phyloP scores from a whole-genome alignment of 352 stramenopile species.

The Aphanomyces stellatus region DNA sequence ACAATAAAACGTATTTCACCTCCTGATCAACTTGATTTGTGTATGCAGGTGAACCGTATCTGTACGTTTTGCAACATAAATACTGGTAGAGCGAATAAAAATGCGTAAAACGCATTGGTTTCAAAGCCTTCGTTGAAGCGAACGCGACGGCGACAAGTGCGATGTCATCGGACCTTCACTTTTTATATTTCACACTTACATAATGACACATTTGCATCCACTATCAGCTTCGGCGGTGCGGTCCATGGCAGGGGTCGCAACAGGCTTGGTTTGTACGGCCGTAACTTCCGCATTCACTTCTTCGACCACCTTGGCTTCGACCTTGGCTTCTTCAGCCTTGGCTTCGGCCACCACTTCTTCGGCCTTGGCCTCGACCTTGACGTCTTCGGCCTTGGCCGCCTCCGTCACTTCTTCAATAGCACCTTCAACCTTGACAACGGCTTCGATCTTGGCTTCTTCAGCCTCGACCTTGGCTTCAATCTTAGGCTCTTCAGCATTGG shows the following conservation, averaged over 20 bases:
- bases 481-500: not conserved
- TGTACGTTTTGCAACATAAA: too few species aligned
- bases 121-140: too few species aligned
- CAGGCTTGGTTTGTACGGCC: not conserved
- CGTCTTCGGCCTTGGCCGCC: not conserved
- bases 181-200: too few species aligned
- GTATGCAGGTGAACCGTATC: too few species aligned
- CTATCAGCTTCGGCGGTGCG: not conserved
- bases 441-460: not conserved
- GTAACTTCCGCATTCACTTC: not conserved
- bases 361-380: not conserved
- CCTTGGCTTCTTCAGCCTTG: not conserved
- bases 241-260: not conserved
- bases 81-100: too few species aligned
- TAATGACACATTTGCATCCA: slow-evolving; percentile 1
- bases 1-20: too few species aligned
- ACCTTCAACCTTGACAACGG: not conserved
- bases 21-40: too few species aligned
- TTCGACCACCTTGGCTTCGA: not conserved
- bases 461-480: not conserved
- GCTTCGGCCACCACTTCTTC: not conserved
- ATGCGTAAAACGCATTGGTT: too few species aligned
- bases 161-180: too few species aligned
- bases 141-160: too few species aligned
- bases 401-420: not conserved